Evolutionary conservation across 495 filamentous ascomycete species (phyloP).

Genomic region (Penicillium fimorum): DNA sequence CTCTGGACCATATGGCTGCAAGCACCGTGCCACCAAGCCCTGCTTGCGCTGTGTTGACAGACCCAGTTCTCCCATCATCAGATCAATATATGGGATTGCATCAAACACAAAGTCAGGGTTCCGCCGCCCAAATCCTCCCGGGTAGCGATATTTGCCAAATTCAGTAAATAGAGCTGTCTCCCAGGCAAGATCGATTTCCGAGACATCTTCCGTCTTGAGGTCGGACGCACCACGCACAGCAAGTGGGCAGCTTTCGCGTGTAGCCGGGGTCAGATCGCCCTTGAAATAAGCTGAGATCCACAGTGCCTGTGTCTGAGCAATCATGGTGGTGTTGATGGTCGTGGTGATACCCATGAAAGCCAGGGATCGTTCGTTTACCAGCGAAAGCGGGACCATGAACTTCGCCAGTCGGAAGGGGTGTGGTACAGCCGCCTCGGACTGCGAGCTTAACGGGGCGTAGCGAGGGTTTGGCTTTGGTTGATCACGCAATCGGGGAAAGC

Average conservation of each 20-base stretch:
- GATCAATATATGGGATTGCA: slow-evolving; percentile 72
- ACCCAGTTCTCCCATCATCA: slow-evolving; percentile 67
- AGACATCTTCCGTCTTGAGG: slow-evolving; percentile 20
- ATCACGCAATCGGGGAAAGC: slow-evolving; percentile 61
- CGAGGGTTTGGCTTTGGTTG: slow-evolving; percentile 36
- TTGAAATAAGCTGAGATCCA: slow-evolving; percentile 70
- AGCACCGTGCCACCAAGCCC: slow-evolving; percentile 46
- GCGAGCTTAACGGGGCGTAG: slow-evolving; percentile 29
- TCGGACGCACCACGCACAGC: slow-evolving; percentile 16
- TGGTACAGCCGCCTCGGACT: slow-evolving; percentile 31
- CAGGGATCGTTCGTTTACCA: slow-evolving; percentile 56
- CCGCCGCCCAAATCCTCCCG: slow-evolving; percentile 59
- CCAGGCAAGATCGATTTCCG: slow-evolving; percentile 37
- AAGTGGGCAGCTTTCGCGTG: slow-evolving; percentile 24
- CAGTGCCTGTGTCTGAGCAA: slow-evolving; percentile 66
- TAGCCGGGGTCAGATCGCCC: slow-evolving; percentile 38
- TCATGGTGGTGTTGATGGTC: slow-evolving; percentile 60
- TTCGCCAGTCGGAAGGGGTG: slow-evolving; percentile 58
- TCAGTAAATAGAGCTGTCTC: slow-evolving; percentile 64
- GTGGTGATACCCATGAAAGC: slow-evolving; percentile 66
- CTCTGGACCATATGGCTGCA: slow-evolving; percentile 55
- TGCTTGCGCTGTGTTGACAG: slow-evolving; percentile 44
- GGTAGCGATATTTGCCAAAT: slow-evolving; percentile 69
- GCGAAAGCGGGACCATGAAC: slow-evolving; percentile 67
- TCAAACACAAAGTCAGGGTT: slow-evolving; percentile 77